Conservation (phyloP, 495 filamentous ascomycete species). For the Bathelium albidoporum region DNA sequence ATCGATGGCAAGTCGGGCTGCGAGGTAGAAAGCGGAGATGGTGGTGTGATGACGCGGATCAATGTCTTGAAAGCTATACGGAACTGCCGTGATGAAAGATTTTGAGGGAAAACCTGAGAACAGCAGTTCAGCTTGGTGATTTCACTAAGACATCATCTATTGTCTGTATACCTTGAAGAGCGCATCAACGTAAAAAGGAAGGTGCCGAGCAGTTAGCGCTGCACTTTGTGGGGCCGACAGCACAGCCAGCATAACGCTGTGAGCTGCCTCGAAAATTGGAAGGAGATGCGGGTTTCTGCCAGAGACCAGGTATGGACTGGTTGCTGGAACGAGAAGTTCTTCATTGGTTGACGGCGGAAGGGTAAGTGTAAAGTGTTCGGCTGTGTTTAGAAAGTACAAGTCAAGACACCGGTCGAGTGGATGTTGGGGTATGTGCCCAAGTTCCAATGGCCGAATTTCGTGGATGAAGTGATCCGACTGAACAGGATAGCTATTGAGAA, state of each 20-base stretch:
- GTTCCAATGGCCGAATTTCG: conserved; percentile 46
- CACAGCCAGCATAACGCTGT: conserved; percentile 73
- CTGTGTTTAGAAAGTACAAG: conserved; percentile 83
- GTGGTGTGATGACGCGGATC: conserved; percentile 75
- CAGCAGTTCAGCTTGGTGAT: neutral
- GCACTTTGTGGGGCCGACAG: conserved; percentile 71
- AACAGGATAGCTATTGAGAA: conserved; percentile 61
- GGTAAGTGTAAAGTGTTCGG: conserved; percentile 72
- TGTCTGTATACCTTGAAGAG: conserved; percentile 53
- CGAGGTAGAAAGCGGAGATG: conserved; percentile 55
- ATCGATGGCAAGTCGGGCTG: conserved; percentile 69
- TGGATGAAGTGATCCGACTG: conserved; percentile 61
- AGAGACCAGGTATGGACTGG: conserved; percentile 65
- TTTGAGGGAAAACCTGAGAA: conserved; percentile 59
- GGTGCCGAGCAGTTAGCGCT: conserved; percentile 55
- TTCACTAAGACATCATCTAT: neutral
- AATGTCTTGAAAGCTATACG: conserved; percentile 86
- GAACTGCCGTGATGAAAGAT: conserved; percentile 82
- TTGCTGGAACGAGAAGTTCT: conserved; percentile 60
- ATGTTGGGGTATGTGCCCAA: conserved; percentile 57
- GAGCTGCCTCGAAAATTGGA: conserved; percentile 79
- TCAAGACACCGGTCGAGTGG: conserved; percentile 71
- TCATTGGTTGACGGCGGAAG: conserved; percentile 57
- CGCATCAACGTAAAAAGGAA: conserved; percentile 78
- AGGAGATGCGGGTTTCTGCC: conserved; percentile 49